Evolutionary conservation across 768 basidiomycete species (phyloP).

Genomic region (Kockovaella imperatae): DNA sequence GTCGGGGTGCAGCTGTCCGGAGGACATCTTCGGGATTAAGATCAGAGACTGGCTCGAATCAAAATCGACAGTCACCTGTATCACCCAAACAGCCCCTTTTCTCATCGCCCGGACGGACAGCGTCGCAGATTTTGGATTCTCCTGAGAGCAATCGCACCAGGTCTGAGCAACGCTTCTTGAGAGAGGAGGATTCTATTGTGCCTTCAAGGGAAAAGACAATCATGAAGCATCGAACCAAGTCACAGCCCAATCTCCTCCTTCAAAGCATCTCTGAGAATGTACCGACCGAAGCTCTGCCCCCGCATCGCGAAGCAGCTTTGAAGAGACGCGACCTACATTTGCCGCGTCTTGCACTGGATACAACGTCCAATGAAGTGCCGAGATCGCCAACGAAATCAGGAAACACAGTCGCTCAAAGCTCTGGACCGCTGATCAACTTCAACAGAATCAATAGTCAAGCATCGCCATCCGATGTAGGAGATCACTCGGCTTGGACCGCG

Average conservation of each 20-base stretch:
- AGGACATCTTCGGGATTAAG: conserved; percentile 19
- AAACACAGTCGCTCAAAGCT: background rate
- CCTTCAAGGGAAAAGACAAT: background rate
- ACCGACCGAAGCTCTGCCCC: conserved; percentile 11
- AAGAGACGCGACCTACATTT: conserved; percentile 18
- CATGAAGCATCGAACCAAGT: background rate
- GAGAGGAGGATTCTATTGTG: too few relatives aligned
- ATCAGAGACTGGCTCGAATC: background rate
- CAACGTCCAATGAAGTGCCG: background rate
- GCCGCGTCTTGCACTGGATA: background rate
- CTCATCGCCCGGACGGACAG: background rate
- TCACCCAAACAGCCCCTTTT: background rate
- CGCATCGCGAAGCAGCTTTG: conserved; percentile 30
- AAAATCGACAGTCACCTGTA: background rate
- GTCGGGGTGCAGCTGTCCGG: conserved; percentile 17
- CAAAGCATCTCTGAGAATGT: background rate
- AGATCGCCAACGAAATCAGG: background rate
- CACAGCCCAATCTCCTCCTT: background rate
- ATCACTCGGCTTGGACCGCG: conserved; percentile 14
- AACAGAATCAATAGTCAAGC: background rate
- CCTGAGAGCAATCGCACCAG: too few relatives aligned
- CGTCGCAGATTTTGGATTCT: too few relatives aligned
- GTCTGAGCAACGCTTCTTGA: too few relatives aligned
- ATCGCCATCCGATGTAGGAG: conserved; percentile 5
- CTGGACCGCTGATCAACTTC: conserved; percentile 24